phyloP scores from a whole-genome alignment of 2,329 filamentous ascomycete genomes.

The Talaromyces pinophilus region DNA sequence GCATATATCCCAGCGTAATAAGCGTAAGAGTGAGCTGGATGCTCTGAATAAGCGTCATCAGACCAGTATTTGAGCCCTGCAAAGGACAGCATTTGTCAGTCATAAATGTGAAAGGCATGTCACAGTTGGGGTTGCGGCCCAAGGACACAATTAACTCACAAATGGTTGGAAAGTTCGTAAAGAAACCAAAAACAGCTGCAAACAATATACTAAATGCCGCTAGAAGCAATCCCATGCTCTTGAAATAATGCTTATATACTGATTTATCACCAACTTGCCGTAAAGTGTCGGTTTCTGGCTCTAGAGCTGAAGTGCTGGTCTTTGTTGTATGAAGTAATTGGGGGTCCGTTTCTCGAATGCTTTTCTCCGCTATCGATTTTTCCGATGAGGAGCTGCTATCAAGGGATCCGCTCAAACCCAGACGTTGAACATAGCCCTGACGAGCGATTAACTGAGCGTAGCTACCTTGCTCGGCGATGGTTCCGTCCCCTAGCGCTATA shows the following conservation, averaged over 20 bases:
- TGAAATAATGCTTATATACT: conserved; percentile 28
- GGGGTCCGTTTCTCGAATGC: neutral
- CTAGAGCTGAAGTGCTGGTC: neutral
- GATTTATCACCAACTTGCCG: conserved; percentile 39
- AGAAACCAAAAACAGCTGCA: conserved; percentile 29
- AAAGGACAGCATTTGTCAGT: neutral
- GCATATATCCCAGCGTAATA: conserved; percentile 34
- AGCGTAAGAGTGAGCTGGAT: conserved; percentile 26
- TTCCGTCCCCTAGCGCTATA: conserved; percentile 43
- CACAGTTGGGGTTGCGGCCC: neutral
- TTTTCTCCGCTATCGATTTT: neutral
- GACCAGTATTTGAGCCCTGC: conserved; percentile 29
- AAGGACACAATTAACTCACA: conserved; percentile 26
- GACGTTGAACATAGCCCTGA: conserved; percentile 13
- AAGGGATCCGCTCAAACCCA: conserved; percentile 12
- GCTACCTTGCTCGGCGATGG: conserved; percentile 44
- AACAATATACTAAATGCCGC: conserved; percentile 26
- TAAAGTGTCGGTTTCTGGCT: conserved; percentile 33
- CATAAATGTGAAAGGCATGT: neutral
- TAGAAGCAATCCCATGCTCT: conserved; percentile 28
- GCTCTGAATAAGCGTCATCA: conserved; percentile 25
- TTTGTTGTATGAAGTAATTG: neutral
- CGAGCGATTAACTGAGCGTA: conserved; percentile 36
- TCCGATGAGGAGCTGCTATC: conserved; percentile 4
- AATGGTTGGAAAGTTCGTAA: conserved; percentile 32